Base-by-base conservation (phyloP, 495 filamentous ascomycete genomes). In the Astrocystis sublimbata region DNA sequence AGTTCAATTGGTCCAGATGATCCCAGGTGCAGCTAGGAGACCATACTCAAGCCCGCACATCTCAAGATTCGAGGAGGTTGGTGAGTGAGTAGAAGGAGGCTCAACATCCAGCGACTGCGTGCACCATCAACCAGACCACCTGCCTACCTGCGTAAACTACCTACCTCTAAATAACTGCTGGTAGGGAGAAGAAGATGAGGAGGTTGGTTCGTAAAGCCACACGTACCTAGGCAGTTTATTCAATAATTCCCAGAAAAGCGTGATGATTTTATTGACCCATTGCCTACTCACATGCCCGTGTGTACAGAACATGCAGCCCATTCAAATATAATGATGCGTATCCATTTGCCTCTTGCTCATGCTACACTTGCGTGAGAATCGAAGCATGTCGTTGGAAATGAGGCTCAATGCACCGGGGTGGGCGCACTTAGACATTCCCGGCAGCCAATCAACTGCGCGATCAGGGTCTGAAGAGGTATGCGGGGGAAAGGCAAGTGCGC, bases 381-480 rank as follows among this genome's bases (percentile, higher is more conserved):
- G 42, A 46, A 10, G 41, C 56, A 47, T 26, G 57, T 60, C 45
- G 58, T 51, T 52, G 58, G 43, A 41, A 10, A 42, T 19, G n/a
- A 26, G 23, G 33, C 31, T 42, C 15, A 8, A 28, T 45, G 13
- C 19, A 24, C 36, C 26, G 38, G 43, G 28, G 45, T 38, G 17
- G 26, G 58, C 49, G 47, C 30, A 38, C 6, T 30, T 13, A 30
- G 26, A 19, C 47, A 24, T 47, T 23, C 9, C n/a, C 26, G 30
- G 47, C 12, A 40, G 13, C 58, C 58, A 61, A 61, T 61, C 58
- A 61, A 61, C 36, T 2, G 28, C 28, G 38, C 38, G 10, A n/a
- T 28, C 30, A 28, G 31, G 8, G 38, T 43, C 38, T 36, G 38
- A 53, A 61, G 24, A 0, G 58, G 58, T 53, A 61, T 61, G 58